These are phyloP conservation scores for Byssothecium circinans DNA, from an alignment of 2,329 filamentous ascomycete genomes.

Conservation along the genomic window DNA sequence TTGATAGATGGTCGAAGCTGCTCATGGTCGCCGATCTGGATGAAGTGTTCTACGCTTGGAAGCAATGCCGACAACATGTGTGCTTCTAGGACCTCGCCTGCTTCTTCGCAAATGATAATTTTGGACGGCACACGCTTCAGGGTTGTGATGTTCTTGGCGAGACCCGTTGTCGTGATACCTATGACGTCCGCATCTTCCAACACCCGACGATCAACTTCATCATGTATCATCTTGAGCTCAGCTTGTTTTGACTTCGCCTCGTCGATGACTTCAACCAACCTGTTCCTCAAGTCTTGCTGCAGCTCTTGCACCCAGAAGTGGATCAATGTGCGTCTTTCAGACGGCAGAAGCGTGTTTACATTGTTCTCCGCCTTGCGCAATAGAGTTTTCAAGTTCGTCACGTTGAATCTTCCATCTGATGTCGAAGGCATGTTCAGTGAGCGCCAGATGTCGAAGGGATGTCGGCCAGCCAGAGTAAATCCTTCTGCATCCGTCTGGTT, in stretches of 20 bases:
- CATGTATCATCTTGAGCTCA: slow-evolving; percentile 25
- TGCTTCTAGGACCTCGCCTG: slow-evolving; percentile 67
- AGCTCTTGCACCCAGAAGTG: slow-evolving; percentile 18
- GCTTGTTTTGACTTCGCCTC: slow-evolving; percentile 10
- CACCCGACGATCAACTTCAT: slow-evolving; percentile 46
- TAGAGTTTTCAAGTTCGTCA: not conserved
- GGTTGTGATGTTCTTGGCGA: slow-evolving; percentile 57
- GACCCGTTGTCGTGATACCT: slow-evolving; percentile 62
- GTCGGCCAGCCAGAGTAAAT: slow-evolving; percentile 19
- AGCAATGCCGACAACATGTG: slow-evolving; percentile 63
- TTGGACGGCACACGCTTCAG: slow-evolving; percentile 56
- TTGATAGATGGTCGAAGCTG: slow-evolving; percentile 63
- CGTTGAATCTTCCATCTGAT: not conserved
- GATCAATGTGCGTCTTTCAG: slow-evolving; percentile 12
- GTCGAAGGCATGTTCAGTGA: not conserved
- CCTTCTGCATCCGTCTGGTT: slow-evolving; percentile 15
- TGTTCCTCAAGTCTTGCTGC: slow-evolving; percentile 9
- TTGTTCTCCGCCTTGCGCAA: not conserved
- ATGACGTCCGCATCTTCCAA: slow-evolving; percentile 54
- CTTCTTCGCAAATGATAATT: slow-evolving; percentile 68
- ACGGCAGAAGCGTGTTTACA: not conserved
- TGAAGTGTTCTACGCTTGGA: slow-evolving; percentile 61
- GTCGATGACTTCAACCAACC: slow-evolving; percentile 18
- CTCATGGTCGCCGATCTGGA: slow-evolving; percentile 66
- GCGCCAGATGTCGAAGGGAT: slow-evolving; percentile 29